Conservation (phyloP, 768 basidiomycete species). For the Panaeolus cyanescens region DNA sequence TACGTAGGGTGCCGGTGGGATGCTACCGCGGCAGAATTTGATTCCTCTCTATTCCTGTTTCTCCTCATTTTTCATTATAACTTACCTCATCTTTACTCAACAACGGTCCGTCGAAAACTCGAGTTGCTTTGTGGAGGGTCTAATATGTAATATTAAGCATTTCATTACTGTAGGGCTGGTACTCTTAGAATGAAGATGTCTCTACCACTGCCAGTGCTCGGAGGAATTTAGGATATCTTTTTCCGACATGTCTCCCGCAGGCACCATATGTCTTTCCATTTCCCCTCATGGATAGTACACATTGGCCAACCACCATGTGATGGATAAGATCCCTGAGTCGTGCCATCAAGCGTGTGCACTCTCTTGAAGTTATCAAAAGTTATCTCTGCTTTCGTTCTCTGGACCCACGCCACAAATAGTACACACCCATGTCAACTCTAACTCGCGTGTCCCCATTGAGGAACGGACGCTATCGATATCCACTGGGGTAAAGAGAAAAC, state of each 20-base stretch:
- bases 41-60: too few species aligned
- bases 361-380: too few species aligned
- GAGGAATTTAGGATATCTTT: not conserved
- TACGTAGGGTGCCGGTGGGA: conserved; percentile 2
- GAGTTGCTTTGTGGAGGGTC: too few species aligned
- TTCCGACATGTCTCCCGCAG: not conserved
- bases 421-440: not conserved
- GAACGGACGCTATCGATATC: not conserved
- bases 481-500: not conserved
- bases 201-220: too few species aligned
- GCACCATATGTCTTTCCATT: not conserved
- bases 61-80: too few species aligned
- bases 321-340: conserved; percentile 1
- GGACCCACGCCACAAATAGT: not conserved
- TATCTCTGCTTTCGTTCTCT: not conserved
- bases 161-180: too few species aligned
- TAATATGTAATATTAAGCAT: too few species aligned
- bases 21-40: not conserved
- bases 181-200: too few species aligned
- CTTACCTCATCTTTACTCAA: too few species aligned
- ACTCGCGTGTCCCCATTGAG: not conserved
- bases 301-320: not conserved
- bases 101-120: too few species aligned
- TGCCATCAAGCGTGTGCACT: not conserved
- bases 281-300: not conserved